Percentiles rank a stretch among this genome's conserved stretches.
Conservation (phyloP, 495 filamentous ascomycete species). For the Tuber brumale region DNA sequence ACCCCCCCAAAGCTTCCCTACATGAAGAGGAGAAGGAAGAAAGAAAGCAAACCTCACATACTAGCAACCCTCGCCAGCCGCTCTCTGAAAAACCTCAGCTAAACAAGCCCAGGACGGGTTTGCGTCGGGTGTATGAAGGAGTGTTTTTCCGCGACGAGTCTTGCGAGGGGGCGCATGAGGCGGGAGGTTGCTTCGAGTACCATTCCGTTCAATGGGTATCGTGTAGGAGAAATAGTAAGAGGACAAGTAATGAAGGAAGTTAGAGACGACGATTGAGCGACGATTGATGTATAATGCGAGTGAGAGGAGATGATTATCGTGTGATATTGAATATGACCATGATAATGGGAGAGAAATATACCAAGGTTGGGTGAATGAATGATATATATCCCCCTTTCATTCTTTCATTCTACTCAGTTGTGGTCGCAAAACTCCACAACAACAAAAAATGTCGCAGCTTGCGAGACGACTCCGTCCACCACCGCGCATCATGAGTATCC, state of each 20-base stretch:
- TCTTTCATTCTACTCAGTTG: not conserved
- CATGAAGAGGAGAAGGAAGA: not conserved
- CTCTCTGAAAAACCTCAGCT: conserved; percentile 19
- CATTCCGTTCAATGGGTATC: not conserved
- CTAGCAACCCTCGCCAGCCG: conserved; percentile 23
- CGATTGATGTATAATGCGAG: conserved; percentile 2
- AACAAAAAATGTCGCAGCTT: too few species aligned
- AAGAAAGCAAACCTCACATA: conserved; percentile 12
- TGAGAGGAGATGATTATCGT: conserved; percentile 21
- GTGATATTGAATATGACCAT: not conserved
- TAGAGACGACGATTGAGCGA: not conserved
- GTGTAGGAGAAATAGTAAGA: too few species aligned
- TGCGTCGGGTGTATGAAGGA: conserved; percentile 30
- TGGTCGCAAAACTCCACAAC: too few species aligned
- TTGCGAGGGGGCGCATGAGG: conserved; percentile 19
- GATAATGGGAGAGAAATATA: not conserved
- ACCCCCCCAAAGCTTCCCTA: not conserved
- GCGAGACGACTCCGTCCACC: too few species aligned
- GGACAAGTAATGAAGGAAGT: not conserved
- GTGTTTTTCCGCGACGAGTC: conserved; percentile 24
- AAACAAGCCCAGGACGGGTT: conserved; percentile 13
- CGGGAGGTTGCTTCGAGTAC: conserved; percentile 21
- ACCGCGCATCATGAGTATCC: too few species aligned
- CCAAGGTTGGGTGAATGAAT: not conserved
- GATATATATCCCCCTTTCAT: not conserved